Conservation (phyloP, 129 eudicot species). For the Helianthus tuberosus region DNA sequence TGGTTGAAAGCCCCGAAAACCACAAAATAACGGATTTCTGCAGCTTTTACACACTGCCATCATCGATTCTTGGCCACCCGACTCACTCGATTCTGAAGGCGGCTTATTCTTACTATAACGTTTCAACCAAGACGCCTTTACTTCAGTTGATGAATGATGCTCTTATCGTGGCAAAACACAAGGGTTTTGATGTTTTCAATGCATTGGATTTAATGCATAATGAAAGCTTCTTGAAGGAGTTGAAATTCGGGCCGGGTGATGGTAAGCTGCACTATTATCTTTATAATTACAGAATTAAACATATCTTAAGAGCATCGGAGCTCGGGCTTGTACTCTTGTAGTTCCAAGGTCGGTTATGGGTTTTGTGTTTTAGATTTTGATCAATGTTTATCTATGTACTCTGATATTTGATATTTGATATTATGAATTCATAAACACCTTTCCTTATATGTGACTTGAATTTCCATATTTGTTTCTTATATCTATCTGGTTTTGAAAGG, state of each 20-base stretch:
- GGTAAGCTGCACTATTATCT: constrained; percentile 57
- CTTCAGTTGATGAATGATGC: constrained; percentile 68
- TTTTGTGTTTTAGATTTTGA: constrained; percentile 23
- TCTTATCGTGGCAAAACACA: constrained; percentile 55
- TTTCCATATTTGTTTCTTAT: constrained; percentile 8
- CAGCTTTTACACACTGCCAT: constrained; percentile 61
- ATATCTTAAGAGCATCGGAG: constrained; percentile 45
- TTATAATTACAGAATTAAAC: constrained; percentile 46
- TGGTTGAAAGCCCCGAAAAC: constrained; percentile 60
- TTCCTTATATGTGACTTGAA: not conserved
- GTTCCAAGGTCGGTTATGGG: constrained; percentile 22
- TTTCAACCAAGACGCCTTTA: constrained; percentile 56
- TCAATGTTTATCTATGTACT: constrained; percentile 11
- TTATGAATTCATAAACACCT: constrained; percentile 18
- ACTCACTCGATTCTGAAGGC: constrained; percentile 56
- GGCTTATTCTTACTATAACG: constrained; percentile 69
- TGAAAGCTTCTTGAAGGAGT: constrained; percentile 52
- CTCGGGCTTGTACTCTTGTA: constrained; percentile 60
- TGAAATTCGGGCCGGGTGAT: constrained; percentile 55
- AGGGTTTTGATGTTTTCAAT: constrained; percentile 66
- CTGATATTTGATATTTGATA: constrained; percentile 31
- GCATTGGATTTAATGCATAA: constrained; percentile 65
- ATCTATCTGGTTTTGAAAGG: not conserved
- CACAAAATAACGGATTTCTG: constrained; percentile 60
- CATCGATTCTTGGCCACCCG: constrained; percentile 58